Evolutionary conservation across 2,329 filamentous ascomycete genomes (phyloP).

Genomic region (Phialophora expanda): DNA sequence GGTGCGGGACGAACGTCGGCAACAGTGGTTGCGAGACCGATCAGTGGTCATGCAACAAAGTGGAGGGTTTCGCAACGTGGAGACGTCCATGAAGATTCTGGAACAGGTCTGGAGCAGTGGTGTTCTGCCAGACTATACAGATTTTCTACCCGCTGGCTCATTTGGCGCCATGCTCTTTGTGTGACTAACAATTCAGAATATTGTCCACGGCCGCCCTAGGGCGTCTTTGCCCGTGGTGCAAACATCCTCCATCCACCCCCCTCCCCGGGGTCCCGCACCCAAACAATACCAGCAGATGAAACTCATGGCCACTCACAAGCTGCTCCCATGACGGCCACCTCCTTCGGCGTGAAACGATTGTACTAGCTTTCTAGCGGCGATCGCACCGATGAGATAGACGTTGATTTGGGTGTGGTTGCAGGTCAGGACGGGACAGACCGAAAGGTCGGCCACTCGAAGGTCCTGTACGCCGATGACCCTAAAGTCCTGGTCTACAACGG

Average conservation of each 20-base stretch:
- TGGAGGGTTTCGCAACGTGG: constrained; percentile 23
- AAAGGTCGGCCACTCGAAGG: constrained; percentile 52
- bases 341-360: neutral
- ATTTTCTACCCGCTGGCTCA: constrained; percentile 1
- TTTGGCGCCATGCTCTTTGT: constrained; percentile 15
- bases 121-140: constrained; percentile 9
- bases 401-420: constrained; percentile 59
- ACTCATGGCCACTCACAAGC: neutral
- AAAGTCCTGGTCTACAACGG: constrained; percentile 55
- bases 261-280: too few species aligned
- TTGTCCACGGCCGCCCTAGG: neutral
- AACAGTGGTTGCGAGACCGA: constrained; percentile 11
- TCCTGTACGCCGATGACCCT: constrained; percentile 45
- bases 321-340: neutral
- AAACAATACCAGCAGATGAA: neutral
- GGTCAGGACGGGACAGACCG: constrained; percentile 48
- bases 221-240: too few species aligned
- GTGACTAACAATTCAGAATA: constrained; percentile 1
- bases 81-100: constrained; percentile 18
- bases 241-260: too few species aligned
- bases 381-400: constrained; percentile 60
- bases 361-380: constrained; percentile 58
- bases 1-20: constrained; percentile 4
- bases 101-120: constrained; percentile 14
- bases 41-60: constrained; percentile 14